These are phyloP conservation scores for Xylaria polymorpha DNA, from an alignment of 2,329 filamentous ascomycete species.

Conservation along the genomic window DNA sequence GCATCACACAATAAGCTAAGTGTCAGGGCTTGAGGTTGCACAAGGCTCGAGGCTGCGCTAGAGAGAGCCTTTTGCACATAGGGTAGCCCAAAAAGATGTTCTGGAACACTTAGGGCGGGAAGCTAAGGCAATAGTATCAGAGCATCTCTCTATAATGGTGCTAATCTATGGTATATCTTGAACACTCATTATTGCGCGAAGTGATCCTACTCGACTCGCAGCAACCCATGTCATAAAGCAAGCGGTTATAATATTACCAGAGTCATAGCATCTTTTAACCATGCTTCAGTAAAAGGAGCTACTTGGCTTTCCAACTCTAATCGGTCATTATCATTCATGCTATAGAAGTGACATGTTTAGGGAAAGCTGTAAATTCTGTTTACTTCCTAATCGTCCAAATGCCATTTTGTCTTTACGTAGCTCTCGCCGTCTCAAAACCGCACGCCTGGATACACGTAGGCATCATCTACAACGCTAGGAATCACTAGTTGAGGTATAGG, in stretches of 20 bases:
- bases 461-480: neutral
- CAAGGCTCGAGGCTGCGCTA: neutral
- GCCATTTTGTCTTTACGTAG: neutral
- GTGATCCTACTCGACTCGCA: neutral
- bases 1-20: neutral
- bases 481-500: neutral
- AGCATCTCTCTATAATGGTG: too few species aligned
- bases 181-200: neutral
- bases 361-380: neutral
- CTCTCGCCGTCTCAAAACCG: neutral
- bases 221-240: neutral
- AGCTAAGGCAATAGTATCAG: too few species aligned
- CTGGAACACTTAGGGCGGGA: neutral
- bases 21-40: neutral
- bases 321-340: neutral
- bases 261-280: neutral
- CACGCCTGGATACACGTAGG: neutral
- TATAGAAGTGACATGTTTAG: neutral
- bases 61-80: neutral
- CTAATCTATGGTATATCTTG: too few species aligned
- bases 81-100: neutral
- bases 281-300: neutral
- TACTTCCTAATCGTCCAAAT: neutral
- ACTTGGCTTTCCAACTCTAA: neutral
- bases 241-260: neutral